These are phyloP conservation scores for Castanea sativa DNA, from an alignment of 306 rosid species.

Conservation along the genomic window DNA sequence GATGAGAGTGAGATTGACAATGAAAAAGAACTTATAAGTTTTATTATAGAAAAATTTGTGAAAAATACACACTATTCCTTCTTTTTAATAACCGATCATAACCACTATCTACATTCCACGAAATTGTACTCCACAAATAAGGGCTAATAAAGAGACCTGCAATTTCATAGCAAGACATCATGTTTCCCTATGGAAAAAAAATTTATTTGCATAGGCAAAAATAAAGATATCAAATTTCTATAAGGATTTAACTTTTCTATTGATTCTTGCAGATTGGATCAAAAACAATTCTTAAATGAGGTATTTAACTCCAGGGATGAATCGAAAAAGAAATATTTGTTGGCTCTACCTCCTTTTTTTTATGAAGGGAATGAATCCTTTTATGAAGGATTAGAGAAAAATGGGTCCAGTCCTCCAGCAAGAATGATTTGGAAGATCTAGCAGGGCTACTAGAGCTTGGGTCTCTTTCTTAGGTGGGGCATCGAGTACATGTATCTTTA, in stretches of 20 bases:
- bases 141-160: slow-evolving; percentile 6
- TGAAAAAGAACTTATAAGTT: too few species aligned
- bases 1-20: too few species aligned
- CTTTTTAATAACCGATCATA: slow-evolving; percentile 10
- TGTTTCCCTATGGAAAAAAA: slow-evolving; percentile 2
- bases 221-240: too few species aligned
- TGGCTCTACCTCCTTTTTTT: too few species aligned
- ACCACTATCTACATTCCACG: not conserved
- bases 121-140: not conserved
- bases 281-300: slow-evolving; percentile 3
- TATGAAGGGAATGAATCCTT: too few species aligned
- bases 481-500: too few species aligned
- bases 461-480: not conserved
- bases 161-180: slow-evolving; percentile 8
- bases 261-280: not conserved
- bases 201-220: not conserved
- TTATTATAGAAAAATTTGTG: too few species aligned
- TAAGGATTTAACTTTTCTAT: not conserved
- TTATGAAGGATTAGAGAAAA: too few species aligned
- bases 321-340: not conserved
- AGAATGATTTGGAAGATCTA: too few species aligned
- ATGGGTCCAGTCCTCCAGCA: too few species aligned
- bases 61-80: not conserved
- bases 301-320: slow-evolving; percentile 5
- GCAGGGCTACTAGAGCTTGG: not conserved